Evolutionary conservation across 148 eudicot genomes (phyloP).

Genomic region (Amaranthus cruentus): DNA sequence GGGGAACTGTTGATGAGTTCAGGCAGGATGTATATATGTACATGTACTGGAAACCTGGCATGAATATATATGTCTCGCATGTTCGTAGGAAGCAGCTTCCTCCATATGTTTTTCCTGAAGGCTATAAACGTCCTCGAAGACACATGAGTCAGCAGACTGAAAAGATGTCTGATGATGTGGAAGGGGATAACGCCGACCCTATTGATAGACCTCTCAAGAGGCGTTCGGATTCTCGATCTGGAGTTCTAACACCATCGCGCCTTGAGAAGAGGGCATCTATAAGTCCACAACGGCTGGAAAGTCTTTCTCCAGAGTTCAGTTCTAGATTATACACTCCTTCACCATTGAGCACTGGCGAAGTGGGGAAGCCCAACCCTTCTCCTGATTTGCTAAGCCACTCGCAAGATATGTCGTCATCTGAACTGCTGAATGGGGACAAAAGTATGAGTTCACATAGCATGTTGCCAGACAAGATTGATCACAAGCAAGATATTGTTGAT

Average conservation of each 20-base stretch:
- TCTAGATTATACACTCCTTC: constrained; percentile 34
- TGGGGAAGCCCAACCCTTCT: constrained; percentile 19
- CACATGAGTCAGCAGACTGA: constrained; percentile 37
- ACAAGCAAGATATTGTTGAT: constrained; percentile 17
- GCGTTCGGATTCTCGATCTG: constrained; percentile 38
- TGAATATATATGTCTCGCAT: constrained; percentile 75
- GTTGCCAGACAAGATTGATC: constrained; percentile 7
- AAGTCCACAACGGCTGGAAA: constrained; percentile 46
- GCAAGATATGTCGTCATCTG: constrained; percentile 22
- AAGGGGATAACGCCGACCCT: constrained; percentile 31
- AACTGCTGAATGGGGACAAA: constrained; percentile 16
- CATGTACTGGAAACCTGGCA: constrained; percentile 75
- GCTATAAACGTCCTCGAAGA: constrained; percentile 51
- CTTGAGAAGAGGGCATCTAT: constrained; percentile 47
- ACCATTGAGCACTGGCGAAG: constrained; percentile 31
- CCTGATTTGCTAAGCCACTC: constrained; percentile 25
- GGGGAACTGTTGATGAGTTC: constrained; percentile 74
- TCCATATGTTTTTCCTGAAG: constrained; percentile 60
- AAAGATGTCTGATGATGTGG: constrained; percentile 33
- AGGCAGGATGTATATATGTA: constrained; percentile 59
- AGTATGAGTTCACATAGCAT: constrained; percentile 13
- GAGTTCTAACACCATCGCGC: constrained; percentile 28
- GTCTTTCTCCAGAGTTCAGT: constrained; percentile 44
- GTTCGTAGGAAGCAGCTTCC: constrained; percentile 77
- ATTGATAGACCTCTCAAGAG: constrained; percentile 49